A percentile compares a stretch with the other conserved stretches of the same genome.
Conservation (phyloP, 208 protist genomes). For the Acanthamoeba royreba region DNA sequence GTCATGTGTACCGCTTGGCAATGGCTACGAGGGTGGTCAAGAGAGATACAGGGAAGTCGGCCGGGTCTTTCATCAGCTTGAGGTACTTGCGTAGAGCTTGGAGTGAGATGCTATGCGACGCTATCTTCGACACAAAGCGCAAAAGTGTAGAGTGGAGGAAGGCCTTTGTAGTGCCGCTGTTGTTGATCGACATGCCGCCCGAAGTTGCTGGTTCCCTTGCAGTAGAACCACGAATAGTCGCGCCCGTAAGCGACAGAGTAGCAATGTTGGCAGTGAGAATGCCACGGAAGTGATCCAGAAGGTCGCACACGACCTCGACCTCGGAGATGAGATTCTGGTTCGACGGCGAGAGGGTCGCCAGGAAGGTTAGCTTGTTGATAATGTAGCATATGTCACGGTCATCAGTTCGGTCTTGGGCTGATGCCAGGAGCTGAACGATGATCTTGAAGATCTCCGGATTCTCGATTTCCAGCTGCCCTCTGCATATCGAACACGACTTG, state of each 20-base stretch:
- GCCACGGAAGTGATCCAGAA: background rate
- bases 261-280: background rate
- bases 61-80: background rate
- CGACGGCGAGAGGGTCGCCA: background rate
- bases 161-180: background rate
- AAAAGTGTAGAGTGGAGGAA: slow-evolving; percentile 9
- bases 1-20: background rate
- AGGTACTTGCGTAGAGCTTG: slow-evolving; percentile 24
- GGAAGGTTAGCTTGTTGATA: slow-evolving; percentile 30
- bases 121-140: background rate
- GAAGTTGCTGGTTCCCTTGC: too few relatives aligned
- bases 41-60: background rate
- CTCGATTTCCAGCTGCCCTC: background rate
- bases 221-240: background rate
- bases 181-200: background rate
- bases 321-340: background rate
- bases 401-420: background rate
- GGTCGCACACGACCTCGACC: background rate
- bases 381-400: background rate
- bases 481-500: background rate
- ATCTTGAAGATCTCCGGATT: slow-evolving; percentile 45
- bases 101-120: background rate
- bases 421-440: slow-evolving; percentile 15
- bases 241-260: background rate
- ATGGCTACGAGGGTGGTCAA: slow-evolving; percentile 4